Base-by-base conservation (phyloP, 192 early-diverging fungal species). In the Mortierella alpina region DNA sequence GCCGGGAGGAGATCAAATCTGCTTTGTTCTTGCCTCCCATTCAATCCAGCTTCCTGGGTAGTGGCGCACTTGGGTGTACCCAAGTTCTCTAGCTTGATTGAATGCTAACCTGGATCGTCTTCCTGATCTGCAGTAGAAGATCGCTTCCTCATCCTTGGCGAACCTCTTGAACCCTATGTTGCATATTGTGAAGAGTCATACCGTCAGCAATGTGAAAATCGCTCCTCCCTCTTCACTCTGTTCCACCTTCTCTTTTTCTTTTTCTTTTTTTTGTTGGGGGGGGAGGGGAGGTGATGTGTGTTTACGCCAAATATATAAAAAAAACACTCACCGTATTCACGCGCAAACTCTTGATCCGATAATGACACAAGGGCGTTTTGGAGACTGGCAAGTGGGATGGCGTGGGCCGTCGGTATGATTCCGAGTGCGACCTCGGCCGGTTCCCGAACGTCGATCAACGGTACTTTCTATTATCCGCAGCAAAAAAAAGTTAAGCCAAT, bases 121-220 rank as follows among this genome's bases (percentile, higher is more conserved):
- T 9, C 91, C 91, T 12, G 85, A 86, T 69, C 87, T 84, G 69
- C 91, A 92, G 63, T 92, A 92, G 61, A 90, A 88, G 50, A 92
- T 86, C 9, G 86, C 76, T 63, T 87, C 82, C 17, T 85, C 80
- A 13, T 83, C 71, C 22, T 68, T 73, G 0, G 72, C 71, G 9
- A 90, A 90, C 53, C 87, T 87, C 39, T 85, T 82, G 56, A 90
- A 87, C 9, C 90, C 86, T 73, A 69, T n/a, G n/a, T 15, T 2
- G 44, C 31, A 48, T 58, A 58, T 5, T 20, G 42, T 2, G 20
- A 57, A 46, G n/a, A 57, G 9, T 20, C 14, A 57, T 20, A 22
- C 17, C 55, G 50, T 51, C n/a, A 51, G 12, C n/a, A 14, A 18
- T 57, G 4, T 20, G 17, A 20, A 14, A 22, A 18, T 57, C 22